Percentiles rank a stretch among this genome's conserved stretches.
phyloP scores from a whole-genome alignment of 768 basidiomycete genomes.

The Hygrocybe coccinea region DNA sequence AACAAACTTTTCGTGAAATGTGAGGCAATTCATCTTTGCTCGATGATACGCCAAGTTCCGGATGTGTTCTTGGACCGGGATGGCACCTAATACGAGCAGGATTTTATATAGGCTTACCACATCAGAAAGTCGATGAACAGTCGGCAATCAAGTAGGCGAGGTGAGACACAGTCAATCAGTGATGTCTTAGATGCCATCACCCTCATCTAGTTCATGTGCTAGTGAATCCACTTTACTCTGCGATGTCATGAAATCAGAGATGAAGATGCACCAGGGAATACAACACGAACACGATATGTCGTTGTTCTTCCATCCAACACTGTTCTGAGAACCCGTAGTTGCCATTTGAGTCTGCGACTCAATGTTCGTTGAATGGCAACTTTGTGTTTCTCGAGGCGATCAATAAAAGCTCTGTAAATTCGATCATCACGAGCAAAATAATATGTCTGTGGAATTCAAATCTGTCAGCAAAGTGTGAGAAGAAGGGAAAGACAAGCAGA shows the following conservation, averaged over 20 bases:
- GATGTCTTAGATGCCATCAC: conserved; percentile 42
- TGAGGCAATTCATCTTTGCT: conserved; percentile 49
- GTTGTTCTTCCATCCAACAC: conserved; percentile 62
- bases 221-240: conserved; percentile 65
- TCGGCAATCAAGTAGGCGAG: not conserved
- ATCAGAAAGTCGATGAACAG: not conserved
- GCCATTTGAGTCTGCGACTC: conserved; percentile 61
- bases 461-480: conserved; percentile 1
- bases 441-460: conserved; percentile 51
- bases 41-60: conserved; percentile 68
- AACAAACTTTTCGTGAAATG: conserved; percentile 9
- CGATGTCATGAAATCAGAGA: conserved; percentile 8
- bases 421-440: conserved; percentile 93
- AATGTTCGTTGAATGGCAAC: conserved; percentile 44
- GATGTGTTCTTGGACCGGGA: conserved; percentile 54
- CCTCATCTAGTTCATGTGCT: conserved; percentile 58
- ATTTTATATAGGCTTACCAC: not conserved
- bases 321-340: conserved; percentile 57
- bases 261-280: not conserved
- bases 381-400: conserved; percentile 43
- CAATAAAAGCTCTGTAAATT: conserved; percentile 65
- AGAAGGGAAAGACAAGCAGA: conserved; percentile 30
- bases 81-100: conserved; percentile 78
- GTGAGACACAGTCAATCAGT: not conserved
- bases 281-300: conserved; percentile 55